These are phyloP conservation scores for Yamadazyma paraphyllophila DNA, from an alignment of 805 yeast genomes.

Conservation along the genomic window DNA sequence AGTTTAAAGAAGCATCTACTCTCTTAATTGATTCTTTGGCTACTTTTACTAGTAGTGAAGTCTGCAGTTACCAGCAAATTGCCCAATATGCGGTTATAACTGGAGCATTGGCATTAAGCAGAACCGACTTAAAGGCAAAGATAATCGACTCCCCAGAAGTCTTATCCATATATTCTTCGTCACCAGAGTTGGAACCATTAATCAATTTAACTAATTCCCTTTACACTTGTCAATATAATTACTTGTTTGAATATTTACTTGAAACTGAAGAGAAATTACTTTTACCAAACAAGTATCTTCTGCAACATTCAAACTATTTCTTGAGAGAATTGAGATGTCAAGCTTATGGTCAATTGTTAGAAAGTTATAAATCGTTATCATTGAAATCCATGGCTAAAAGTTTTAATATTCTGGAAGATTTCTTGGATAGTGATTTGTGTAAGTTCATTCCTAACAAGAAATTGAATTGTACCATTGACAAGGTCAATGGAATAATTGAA, in stretches of 20 bases:
- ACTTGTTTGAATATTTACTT: conserved; percentile 73
- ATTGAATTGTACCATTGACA: conserved; percentile 91
- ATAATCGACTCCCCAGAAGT: conserved; percentile 94
- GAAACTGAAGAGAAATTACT: conserved; percentile 74
- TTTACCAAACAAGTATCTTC: conserved; percentile 59
- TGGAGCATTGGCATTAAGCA: conserved; percentile 79
- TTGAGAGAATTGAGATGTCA: conserved; percentile 91
- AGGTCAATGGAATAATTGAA: conserved; percentile 91
- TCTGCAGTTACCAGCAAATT: conserved; percentile 84
- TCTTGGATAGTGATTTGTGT: conserved; percentile 82
- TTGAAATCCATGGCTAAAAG: conserved; percentile 90
- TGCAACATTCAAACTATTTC: conserved; percentile 78
- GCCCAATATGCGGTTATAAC: conserved; percentile 85
- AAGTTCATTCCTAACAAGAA: conserved; percentile 91
- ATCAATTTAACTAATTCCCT: conserved; percentile 80
- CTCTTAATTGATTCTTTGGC: conserved; percentile 87
- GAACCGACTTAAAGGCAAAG: conserved; percentile 80
- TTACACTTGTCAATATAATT: conserved; percentile 82
- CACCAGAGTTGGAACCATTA: conserved; percentile 74
- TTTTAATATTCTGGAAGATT: conserved; percentile 85
- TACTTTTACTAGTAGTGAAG: conserved; percentile 90
- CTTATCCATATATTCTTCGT: conserved; percentile 69
- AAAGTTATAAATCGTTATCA: conserved; percentile 88
- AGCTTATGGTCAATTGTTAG: conserved; percentile 90
- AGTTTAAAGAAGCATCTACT: conserved; percentile 81